Evolutionary conservation across 495 filamentous ascomycete genomes (phyloP).

Genomic region (Alectoria sarmentosa): DNA sequence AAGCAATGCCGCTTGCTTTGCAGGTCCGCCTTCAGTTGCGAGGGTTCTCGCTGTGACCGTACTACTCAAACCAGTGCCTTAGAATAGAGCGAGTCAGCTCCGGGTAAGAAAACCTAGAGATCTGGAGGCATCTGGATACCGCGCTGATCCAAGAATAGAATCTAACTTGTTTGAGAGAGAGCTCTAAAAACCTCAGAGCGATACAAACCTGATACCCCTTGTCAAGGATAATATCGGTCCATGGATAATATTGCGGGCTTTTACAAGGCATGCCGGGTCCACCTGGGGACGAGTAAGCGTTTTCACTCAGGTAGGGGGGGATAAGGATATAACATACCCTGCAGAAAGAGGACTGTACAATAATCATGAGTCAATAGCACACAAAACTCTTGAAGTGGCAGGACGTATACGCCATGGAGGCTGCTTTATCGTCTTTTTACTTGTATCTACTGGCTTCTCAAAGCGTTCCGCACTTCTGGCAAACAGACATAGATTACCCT

Average conservation of each 20-base stretch:
- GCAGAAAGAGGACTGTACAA: constrained; percentile 32
- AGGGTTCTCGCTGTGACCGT: constrained; percentile 68
- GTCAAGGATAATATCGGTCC: constrained; percentile 61
- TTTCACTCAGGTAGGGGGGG: not conserved
- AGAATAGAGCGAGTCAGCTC: not conserved
- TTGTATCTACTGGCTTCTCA: constrained; percentile 50
- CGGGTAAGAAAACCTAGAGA: not conserved
- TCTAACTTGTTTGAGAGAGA: constrained; percentile 28
- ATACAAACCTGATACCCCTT: constrained; percentile 53
- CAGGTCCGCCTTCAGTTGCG: constrained; percentile 52
- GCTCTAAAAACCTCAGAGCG: not conserved
- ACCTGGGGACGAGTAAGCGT: constrained; percentile 7
- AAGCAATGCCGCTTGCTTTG: constrained; percentile 69
- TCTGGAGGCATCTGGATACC: not conserved
- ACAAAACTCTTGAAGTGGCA: no score
- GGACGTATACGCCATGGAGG: constrained; percentile 42
- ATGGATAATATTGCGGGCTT: constrained; percentile 21
- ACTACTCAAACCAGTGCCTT: constrained; percentile 59
- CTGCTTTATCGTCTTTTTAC: constrained; percentile 42
- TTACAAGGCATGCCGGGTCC: constrained; percentile 23
- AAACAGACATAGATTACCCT: constrained; percentile 63
- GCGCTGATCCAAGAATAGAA: constrained; percentile 80
- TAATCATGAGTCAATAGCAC: not conserved
- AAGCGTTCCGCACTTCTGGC: constrained; percentile 60
- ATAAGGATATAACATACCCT: constrained; percentile 22